Conservation (phyloP, 2,329 filamentous ascomycete species). For the Pestalotiopsis sp. region DNA sequence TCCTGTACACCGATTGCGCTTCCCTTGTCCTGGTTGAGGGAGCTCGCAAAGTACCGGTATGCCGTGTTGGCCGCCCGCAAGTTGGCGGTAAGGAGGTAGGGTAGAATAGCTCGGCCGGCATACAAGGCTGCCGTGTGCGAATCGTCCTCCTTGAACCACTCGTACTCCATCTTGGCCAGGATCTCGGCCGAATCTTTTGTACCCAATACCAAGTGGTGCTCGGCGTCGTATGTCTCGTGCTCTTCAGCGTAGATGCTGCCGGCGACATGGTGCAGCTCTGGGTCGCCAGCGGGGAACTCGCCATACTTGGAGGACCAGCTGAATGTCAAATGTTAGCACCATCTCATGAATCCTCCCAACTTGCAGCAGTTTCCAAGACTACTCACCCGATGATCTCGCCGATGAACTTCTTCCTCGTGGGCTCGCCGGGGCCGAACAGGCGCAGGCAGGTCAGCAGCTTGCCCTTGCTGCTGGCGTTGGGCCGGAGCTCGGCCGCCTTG, state of each 20-base stretch:
- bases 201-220: slow-evolving; percentile 84
- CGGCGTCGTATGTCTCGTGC: slow-evolving; percentile 89
- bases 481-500: slow-evolving; percentile 79
- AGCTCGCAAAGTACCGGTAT: slow-evolving; percentile 74
- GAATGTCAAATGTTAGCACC: slow-evolving; percentile 6
- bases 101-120: slow-evolving; percentile 82
- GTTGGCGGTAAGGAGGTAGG: slow-evolving; percentile 90
- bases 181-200: slow-evolving; percentile 85
- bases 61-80: slow-evolving; percentile 84
- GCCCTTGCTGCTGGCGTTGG: slow-evolving; percentile 74
- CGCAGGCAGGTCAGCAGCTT: slow-evolving; percentile 77
- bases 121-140: slow-evolving; percentile 86
- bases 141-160: slow-evolving; percentile 90
- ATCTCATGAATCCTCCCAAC: neutral
- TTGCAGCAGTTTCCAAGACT: too few relatives aligned
- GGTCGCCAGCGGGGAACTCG: slow-evolving; percentile 87
- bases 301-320: slow-evolving; percentile 86
- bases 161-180: slow-evolving; percentile 82
- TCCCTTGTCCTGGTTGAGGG: slow-evolving; percentile 57
- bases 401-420: slow-evolving; percentile 90
- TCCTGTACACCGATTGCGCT: slow-evolving; percentile 73
- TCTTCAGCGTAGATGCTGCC: slow-evolving; percentile 91
- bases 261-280: slow-evolving; percentile 90
- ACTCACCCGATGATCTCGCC: slow-evolving; percentile 77
- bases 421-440: slow-evolving; percentile 81